A percentile compares a stretch with the other conserved stretches of the same genome.
phyloP scores from a whole-genome alignment of 2,329 filamentous ascomycete species.

The Pseudocercospora fuligena region DNA sequence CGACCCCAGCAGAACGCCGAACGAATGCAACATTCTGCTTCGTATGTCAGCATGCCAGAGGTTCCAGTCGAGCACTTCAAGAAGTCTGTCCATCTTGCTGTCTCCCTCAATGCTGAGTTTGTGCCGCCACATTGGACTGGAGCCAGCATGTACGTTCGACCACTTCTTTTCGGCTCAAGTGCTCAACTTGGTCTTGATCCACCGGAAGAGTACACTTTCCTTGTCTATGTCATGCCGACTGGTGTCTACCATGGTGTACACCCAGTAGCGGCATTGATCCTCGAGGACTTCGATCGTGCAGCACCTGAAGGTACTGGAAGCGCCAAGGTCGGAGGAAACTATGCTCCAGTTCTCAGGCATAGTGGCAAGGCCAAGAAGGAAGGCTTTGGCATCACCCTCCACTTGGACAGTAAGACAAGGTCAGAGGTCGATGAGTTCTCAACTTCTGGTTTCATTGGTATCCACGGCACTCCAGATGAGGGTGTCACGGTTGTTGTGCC shows the following conservation, averaged over 20 bases:
- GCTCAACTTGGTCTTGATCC: conserved; percentile 86
- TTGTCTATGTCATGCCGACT: conserved; percentile 87
- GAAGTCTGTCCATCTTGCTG: conserved; percentile 76
- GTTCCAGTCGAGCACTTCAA: conserved; percentile 79
- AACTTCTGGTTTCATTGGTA: conserved; percentile 90
- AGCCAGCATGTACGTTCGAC: conserved; percentile 90
- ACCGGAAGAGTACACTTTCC: conserved; percentile 90
- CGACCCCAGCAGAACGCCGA: conserved; percentile 81
- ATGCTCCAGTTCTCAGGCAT: conserved; percentile 87
- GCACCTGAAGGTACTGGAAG: conserved; percentile 89
- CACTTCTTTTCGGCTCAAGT: conserved; percentile 82
- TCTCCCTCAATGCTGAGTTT: conserved; percentile 84
- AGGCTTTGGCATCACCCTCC: conserved; percentile 92
- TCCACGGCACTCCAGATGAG: conserved; percentile 60
- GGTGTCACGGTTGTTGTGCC: conserved; percentile 78
- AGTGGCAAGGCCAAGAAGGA: conserved; percentile 78
- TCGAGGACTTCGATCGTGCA: conserved; percentile 91
- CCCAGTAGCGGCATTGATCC: conserved; percentile 83
- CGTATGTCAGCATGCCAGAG: conserved; percentile 79
- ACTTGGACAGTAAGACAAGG: conserved; percentile 83
- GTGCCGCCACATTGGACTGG: conserved; percentile 89
- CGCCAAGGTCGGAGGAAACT: conserved; percentile 96
- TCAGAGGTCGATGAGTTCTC: conserved; percentile 94
- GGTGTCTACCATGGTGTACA: conserved; percentile 92
- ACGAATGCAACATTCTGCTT: conserved; percentile 83